A percentile compares a stretch with the other conserved stretches of the same genome.
phyloP scores from a whole-genome alignment of 768 basidiomycete genomes.

The Neoboletus subvelutipes region DNA sequence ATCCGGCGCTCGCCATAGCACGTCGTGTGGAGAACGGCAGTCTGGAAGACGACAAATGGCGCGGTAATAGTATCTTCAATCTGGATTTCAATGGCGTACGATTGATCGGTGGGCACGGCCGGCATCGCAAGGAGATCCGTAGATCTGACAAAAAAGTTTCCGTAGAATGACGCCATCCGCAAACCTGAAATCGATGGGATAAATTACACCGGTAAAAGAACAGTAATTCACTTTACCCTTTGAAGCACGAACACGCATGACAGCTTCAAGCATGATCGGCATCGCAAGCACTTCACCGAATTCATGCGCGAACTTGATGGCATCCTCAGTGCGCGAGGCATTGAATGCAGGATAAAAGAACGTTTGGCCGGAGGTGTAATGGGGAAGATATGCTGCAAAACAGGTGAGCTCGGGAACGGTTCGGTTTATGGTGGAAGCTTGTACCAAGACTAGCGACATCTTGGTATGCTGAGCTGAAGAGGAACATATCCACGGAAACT shows the following conservation, averaged over 20 bases:
- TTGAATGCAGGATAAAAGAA: constrained; percentile 99
- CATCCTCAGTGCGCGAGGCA: constrained; percentile 90
- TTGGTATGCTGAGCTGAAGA: constrained; percentile 91
- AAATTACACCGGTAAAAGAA: not conserved
- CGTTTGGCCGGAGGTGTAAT: constrained; percentile 97
- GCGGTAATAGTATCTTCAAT: constrained; percentile 92
- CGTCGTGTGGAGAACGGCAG: constrained; percentile 91
- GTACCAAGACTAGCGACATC: constrained; percentile 91
- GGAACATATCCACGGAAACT: constrained; percentile 99
- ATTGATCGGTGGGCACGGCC: constrained; percentile 94
- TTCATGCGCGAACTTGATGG: constrained; percentile 97
- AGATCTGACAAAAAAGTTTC: constrained; percentile 97
- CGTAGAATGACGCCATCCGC: constrained; percentile 96
- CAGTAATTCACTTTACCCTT: constrained; percentile 53
- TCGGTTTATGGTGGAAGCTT: not conserved
- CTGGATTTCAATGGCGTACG: constrained; percentile 92
- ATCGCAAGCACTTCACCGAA: constrained; percentile 91
- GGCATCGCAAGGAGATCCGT: constrained; percentile 96
- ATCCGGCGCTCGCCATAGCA: constrained; percentile 92
- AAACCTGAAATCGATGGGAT: constrained; percentile 50
- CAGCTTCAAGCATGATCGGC: constrained; percentile 94
- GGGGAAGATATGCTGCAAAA: constrained; percentile 77
- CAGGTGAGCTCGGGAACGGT: not conserved
- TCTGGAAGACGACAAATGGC: constrained; percentile 92
- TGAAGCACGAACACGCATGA: constrained; percentile 98